Base-by-base conservation (phyloP, 1,139 yeast genomes). In the Candida glucosophila region DNA sequence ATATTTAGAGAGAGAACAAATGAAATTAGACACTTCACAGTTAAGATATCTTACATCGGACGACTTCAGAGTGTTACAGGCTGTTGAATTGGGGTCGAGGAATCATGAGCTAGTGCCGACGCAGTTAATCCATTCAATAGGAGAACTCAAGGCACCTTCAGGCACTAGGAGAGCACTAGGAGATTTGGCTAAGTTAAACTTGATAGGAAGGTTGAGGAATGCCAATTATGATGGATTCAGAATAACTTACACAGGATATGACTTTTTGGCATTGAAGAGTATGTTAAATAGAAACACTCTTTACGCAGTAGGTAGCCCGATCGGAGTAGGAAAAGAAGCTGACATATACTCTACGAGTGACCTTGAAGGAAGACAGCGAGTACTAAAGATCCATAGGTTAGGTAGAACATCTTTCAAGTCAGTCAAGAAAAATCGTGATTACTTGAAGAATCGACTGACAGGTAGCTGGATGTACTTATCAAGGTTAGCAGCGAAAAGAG, bases 311-410 rank as follows among this genome's bases (percentile, higher is more conserved):
- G 97, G 95, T 11, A 68, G 78, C 22, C 83, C 81, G 14, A 86
- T 90, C 41, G 98, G 98, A 30, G 95, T 92, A 26, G 98, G 98
- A 44, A 90, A 90, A 49, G 98, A 90, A 51, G 85, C 96, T 4
- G 98, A 90, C 55, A 88, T 90, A 43, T 86, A 79, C 49, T 70
- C 90, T n/a, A 88, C 82, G 1, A 77, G 81, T 31, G 90, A 81
- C 43, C 58, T 67, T 7, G 48, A 66, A 14, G 93, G 93, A 1
- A 49, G 47, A 10, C 72, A 73, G 33, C 71, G 70, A 42, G 95
- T 88, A 8, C 52, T 92, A 46, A 90, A 90, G 53, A 79, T 90
- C 24, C 97, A 88, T 54, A 68, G 98, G 39, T 63, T 90, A 32
- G 99, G 99, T 17, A 72, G 98, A 47, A 81, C 92, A 1, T 86